Percentiles rank a stretch among this genome's conserved stretches.
Conservation (phyloP, 73 alveolate genomes). For the Symbiodinium natans region DNA sequence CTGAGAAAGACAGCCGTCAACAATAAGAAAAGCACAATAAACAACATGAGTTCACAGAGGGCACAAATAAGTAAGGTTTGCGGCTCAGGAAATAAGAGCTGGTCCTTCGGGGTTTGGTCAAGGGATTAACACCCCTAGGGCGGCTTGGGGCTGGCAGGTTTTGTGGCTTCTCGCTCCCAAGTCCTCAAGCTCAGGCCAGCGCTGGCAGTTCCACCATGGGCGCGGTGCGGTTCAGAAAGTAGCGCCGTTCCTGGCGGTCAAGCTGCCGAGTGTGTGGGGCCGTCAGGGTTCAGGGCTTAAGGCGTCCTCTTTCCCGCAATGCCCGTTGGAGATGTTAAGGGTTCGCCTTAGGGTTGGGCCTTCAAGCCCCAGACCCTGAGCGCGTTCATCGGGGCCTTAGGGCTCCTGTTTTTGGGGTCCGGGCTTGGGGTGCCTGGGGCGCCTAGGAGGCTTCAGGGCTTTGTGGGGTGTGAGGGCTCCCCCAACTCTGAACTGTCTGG, state of each 20-base stretch:
- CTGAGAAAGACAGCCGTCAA: too few species aligned
- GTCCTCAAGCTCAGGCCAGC: too few species aligned
- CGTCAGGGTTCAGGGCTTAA: background rate
- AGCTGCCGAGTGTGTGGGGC: too few species aligned
- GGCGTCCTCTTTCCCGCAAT: background rate
- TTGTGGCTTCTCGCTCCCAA: too few species aligned
- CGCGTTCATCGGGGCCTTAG: background rate
- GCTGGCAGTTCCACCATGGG: background rate
- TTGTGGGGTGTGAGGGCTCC: background rate
- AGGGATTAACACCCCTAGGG: too few species aligned
- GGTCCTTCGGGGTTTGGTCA: too few species aligned
- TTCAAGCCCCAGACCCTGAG: background rate
- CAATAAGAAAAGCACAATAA: too few species aligned
- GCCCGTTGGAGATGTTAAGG: too few species aligned
- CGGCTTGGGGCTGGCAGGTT: too few species aligned
- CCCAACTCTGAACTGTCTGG: background rate
- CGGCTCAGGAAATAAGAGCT: too few species aligned
- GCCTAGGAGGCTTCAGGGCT: background rate
- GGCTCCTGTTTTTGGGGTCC: background rate
- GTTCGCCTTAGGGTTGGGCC: background rate
- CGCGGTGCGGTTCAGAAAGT: background rate
- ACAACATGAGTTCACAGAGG: too few species aligned
- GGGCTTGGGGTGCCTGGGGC: background rate
- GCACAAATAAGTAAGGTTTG: too few species aligned
- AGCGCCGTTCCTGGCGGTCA: conserved; percentile 33